Conservation (phyloP, 75 land plant genomes). For the Sequoiadendron giganteum region DNA sequence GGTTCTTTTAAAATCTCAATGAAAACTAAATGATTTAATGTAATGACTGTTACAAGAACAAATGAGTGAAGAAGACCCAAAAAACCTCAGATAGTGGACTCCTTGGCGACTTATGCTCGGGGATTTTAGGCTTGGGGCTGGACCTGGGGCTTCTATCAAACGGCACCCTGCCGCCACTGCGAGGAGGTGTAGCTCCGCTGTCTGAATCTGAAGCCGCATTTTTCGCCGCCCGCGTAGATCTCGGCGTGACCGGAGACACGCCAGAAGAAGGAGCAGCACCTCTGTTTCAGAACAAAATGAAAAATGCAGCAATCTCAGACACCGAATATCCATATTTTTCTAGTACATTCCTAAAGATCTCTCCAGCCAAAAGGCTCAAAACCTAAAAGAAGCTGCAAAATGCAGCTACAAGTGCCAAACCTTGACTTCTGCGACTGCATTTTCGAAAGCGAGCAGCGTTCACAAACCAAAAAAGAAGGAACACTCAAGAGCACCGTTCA, state of each 20-base stretch:
- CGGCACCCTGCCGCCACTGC: slow-evolving; percentile 21
- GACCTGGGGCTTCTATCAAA: slow-evolving; percentile 39
- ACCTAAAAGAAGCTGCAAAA: background rate
- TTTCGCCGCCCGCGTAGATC: slow-evolving; percentile 23
- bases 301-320: background rate
- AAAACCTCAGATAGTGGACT: slow-evolving; percentile 52
- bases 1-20: background rate
- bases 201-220: slow-evolving; percentile 32
- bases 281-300: slow-evolving; percentile 21
- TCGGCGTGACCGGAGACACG: slow-evolving; percentile 45
- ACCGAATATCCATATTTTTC: background rate
- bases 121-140: slow-evolving; percentile 38
- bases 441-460: background rate
- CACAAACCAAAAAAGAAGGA: background rate
- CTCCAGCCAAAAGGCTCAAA: background rate
- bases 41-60: background rate
- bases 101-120: slow-evolving; percentile 45
- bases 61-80: too few species aligned
- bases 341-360: background rate
- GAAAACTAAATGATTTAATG: background rate
- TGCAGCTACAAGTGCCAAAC: background rate
- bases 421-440: slow-evolving; percentile 3
- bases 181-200: slow-evolving; percentile 15
- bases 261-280: slow-evolving; percentile 25
- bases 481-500: background rate